Percentiles rank a stretch among this genome's conserved stretches.
phyloP scores from a whole-genome alignment of 805 yeast species.

The Zygotorulaspora florentina region DNA sequence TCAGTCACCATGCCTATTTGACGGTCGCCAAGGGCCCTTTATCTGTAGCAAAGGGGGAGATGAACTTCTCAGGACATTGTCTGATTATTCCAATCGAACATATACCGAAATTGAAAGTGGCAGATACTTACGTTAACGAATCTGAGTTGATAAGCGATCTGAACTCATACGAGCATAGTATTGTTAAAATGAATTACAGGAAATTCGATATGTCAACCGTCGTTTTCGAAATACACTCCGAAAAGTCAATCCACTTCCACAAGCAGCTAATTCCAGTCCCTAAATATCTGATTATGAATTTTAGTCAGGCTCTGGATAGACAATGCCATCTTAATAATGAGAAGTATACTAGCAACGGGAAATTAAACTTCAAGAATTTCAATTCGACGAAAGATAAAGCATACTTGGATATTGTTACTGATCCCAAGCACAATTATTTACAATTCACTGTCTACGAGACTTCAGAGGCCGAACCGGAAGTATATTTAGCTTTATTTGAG shows the following conservation, averaged over 20 bases:
- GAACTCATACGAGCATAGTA: constrained; percentile 41
- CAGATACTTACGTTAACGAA: constrained; percentile 15
- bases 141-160: constrained; percentile 42
- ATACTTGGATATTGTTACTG: constrained; percentile 29
- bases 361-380: constrained; percentile 41
- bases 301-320: constrained; percentile 45
- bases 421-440: constrained; percentile 31
- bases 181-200: constrained; percentile 46
- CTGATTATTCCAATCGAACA: constrained; percentile 78
- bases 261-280: constrained; percentile 73
- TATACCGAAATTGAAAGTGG: constrained; percentile 42
- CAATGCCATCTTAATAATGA: constrained; percentile 46
- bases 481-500: constrained; percentile 33
- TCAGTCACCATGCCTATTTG: constrained; percentile 61
- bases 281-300: constrained; percentile 38
- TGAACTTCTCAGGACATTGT: constrained; percentile 74
- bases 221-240: constrained; percentile 65
- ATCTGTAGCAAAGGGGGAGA: constrained; percentile 45
- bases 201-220: constrained; percentile 48
- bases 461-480: constrained; percentile 26
- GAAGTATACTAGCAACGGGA: constrained; percentile 41
- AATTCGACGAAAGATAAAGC: constrained; percentile 23
- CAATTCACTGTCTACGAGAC: constrained; percentile 37
- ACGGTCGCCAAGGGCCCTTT: constrained; percentile 87
- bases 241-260: constrained; percentile 67